These are phyloP conservation scores for Dictyostelium brefeldianum DNA, from an alignment of 78 protist genomes.

Conservation along the genomic window DNA sequence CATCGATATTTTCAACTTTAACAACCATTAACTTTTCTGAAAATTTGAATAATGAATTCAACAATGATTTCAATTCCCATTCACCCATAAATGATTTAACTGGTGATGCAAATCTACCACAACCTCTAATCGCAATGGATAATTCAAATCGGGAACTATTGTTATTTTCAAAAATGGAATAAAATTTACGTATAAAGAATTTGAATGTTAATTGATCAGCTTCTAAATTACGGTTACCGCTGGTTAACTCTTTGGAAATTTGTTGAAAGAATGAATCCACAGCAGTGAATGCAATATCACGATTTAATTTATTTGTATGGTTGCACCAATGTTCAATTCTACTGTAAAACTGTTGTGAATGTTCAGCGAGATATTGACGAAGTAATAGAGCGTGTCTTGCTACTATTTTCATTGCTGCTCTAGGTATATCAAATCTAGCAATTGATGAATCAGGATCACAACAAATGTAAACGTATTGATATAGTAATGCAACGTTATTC, in stretches of 20 bases:
- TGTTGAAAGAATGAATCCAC: conserved; percentile 71
- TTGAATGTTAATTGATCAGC: conserved; percentile 62
- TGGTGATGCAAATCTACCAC: conserved; percentile 88
- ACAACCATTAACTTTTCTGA: conserved; percentile 80
- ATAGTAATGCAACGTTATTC: conserved; percentile 41
- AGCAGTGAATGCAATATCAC: conserved; percentile 76
- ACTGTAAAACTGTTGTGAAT: conserved; percentile 27
- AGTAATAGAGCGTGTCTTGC: conserved; percentile 56
- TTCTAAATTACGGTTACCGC: conserved; percentile 60
- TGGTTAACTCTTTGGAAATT: conserved; percentile 48
- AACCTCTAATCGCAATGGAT: conserved; percentile 86
- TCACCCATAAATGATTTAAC: conserved; percentile 84
- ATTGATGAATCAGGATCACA: conserved; percentile 38
- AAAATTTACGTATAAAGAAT: conserved; percentile 76
- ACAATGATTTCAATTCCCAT: conserved; percentile 77
- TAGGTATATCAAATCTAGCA: conserved; percentile 55
- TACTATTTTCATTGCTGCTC: conserved; percentile 69
- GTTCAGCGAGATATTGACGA: conserved; percentile 78
- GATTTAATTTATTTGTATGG: conserved; percentile 72
- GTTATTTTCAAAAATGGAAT: conserved; percentile 41
- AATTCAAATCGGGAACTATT: conserved; percentile 30
- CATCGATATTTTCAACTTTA: conserved; percentile 71
- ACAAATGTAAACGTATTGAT: conserved; percentile 66
- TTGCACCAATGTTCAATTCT: conserved; percentile 67
- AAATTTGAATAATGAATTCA: conserved; percentile 63